A percentile compares a stretch with the other conserved stretches of the same genome.
These are phyloP conservation scores for Diaporthe nobilis DNA, from an alignment of 2,329 filamentous ascomycete species.

Conservation along the genomic window DNA sequence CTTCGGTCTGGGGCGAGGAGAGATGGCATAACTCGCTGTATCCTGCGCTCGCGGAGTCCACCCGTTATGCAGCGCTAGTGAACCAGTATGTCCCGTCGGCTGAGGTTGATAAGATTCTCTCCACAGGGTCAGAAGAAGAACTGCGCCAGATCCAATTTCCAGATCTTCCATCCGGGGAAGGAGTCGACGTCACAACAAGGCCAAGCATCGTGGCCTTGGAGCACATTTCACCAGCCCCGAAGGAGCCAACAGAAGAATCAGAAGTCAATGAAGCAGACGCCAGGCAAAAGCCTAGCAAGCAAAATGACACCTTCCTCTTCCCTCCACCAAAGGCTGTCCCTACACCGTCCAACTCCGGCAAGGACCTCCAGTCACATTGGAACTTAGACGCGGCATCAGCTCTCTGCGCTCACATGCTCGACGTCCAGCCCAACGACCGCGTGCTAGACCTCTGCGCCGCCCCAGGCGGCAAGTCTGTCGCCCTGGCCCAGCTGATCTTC, in stretches of 20 bases:
- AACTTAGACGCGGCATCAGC: slow-evolving; percentile 50
- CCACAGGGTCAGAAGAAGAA: slow-evolving; percentile 40
- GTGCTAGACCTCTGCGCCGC: slow-evolving; percentile 58
- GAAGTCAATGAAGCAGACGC: background rate
- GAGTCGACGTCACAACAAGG: background rate
- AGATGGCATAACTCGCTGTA: slow-evolving; percentile 48
- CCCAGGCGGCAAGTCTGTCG: slow-evolving; percentile 54
- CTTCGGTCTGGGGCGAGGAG: slow-evolving; percentile 45
- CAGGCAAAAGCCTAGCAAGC: slow-evolving; percentile 14
- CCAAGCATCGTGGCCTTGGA: slow-evolving; percentile 18
- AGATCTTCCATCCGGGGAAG: background rate
- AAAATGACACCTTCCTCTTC: slow-evolving; percentile 44
- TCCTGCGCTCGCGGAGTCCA: slow-evolving; percentile 46
- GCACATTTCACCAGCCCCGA: background rate
- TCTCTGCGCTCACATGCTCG: slow-evolving; percentile 50
- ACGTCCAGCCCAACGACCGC: slow-evolving; percentile 52
- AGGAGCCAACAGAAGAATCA: background rate
- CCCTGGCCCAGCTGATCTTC: slow-evolving; percentile 50
- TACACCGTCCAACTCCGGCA: slow-evolving; percentile 29
- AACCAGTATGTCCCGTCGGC: slow-evolving; percentile 44
- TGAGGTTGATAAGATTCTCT: slow-evolving; percentile 42
- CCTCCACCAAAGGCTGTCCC: slow-evolving; percentile 45
- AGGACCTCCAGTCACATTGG: slow-evolving; percentile 48
- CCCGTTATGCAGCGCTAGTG: slow-evolving; percentile 48
- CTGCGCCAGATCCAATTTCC: slow-evolving; percentile 44